Evolutionary conservation across 495 filamentous ascomycete species (phyloP).

Genomic region (Polyplosphaeria fusca): DNA sequence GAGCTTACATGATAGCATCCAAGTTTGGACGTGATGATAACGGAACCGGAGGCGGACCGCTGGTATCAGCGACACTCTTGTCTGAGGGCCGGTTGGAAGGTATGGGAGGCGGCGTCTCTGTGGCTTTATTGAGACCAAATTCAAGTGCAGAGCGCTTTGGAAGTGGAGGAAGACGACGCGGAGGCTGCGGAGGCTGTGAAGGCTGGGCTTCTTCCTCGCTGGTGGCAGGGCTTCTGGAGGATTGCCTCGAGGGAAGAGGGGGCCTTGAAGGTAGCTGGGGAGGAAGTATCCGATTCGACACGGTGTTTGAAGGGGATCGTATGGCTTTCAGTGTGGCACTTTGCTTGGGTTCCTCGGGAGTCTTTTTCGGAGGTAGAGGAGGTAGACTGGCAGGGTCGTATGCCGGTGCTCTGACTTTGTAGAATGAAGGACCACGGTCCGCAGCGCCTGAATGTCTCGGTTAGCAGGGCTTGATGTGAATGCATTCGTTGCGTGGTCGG

Average conservation of each 20-base stretch:
- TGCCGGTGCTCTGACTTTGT: constrained; percentile 38
- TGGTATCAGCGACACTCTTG: background rate
- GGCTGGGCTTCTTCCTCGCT: background rate
- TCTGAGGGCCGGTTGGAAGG: constrained; percentile 27
- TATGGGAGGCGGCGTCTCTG: constrained; percentile 37
- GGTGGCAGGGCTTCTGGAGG: constrained; percentile 1
- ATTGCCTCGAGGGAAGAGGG: constrained; percentile 17
- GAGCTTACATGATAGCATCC: constrained; percentile 51
- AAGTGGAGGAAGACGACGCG: background rate
- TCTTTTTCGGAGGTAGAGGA: constrained; percentile 38
- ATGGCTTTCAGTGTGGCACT: constrained; percentile 23
- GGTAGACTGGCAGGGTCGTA: constrained; percentile 42
- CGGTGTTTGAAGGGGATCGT: constrained; percentile 11
- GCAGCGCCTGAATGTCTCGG: no score
- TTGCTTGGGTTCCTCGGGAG: constrained; percentile 28
- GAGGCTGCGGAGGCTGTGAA: background rate
- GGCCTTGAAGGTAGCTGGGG: constrained; percentile 26
- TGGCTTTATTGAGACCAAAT: constrained; percentile 41
- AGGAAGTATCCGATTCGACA: constrained; percentile 7
- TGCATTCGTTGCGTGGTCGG: no score
- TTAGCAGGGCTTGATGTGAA: no score
- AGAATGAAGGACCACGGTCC: no score
- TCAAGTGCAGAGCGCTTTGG: constrained; percentile 37
- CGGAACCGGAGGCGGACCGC: constrained; percentile 55
- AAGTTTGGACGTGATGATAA: constrained; percentile 57